These are phyloP conservation scores for Haematococcus lacustris DNA, from an alignment of 139 green algal species.

Conservation along the genomic window DNA sequence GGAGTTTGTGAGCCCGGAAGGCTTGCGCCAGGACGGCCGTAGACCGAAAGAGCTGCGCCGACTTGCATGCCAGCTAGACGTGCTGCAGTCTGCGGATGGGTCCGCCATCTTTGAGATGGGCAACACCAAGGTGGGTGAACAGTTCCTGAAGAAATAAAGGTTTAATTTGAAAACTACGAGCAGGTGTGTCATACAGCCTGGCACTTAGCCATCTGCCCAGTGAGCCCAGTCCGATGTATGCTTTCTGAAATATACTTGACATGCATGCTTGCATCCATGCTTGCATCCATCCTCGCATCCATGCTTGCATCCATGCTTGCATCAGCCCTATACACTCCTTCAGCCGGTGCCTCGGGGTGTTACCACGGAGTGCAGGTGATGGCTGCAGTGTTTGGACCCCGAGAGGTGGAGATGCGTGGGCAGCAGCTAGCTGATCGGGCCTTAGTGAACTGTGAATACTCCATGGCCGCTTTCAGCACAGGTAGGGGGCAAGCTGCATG, in stretches of 20 bases:
- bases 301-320: neutral
- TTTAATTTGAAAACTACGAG: too few relatives aligned
- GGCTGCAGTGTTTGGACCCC: conserved; percentile 88
- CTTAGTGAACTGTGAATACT: conserved; percentile 81
- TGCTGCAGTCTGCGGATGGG: conserved; percentile 64
- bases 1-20: conserved; percentile 78
- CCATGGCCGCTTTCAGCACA: conserved; percentile 88
- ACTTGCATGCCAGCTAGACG: conserved; percentile 57
- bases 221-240: neutral
- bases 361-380: conserved; percentile 56
- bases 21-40: conserved; percentile 76
- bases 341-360: too few relatives aligned
- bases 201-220: too few relatives aligned
- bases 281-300: neutral
- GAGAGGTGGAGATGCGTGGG: conserved; percentile 48
- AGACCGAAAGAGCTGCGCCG: conserved; percentile 68
- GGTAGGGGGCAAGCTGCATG: too few relatives aligned
- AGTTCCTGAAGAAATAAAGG: too few relatives aligned
- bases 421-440: conserved; percentile 48
- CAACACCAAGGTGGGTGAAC: conserved; percentile 81
- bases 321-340: neutral
- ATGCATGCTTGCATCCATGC: neutral
- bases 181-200: neutral
- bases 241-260: neutral
- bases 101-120: conserved; percentile 87